Evolutionary conservation across 495 filamentous ascomycete genomes (phyloP), one percentile per base, ranked within the genome.

Genomic region (Annulohypoxylon bovei): DNA sequence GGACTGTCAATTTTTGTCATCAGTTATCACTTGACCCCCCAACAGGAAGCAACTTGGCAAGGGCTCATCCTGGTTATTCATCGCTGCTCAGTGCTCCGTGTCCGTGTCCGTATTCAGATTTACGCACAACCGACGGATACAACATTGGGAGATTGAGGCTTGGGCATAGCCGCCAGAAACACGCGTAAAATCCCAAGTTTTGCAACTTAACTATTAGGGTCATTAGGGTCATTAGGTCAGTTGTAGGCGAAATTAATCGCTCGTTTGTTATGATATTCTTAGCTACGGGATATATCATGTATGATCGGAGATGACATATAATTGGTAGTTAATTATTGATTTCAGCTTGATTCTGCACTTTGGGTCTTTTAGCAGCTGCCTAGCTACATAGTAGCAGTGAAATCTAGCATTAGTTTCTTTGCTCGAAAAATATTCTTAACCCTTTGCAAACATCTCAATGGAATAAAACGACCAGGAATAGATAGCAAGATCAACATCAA

Each of bases 31-130:
- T 68, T 72, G 65, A 72, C 70, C 70, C 70, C 58, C 70, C 32
- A 64, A 4, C 23, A 23, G 28, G 20, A 47, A n/a, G 44, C 39
- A 16, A 42, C 39, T 42, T 42, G 54, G 49, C 59, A 61, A 65
- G 65, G 50, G 25, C 32, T 18, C 39, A 63, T 59, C 68, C 62
- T 44, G 58, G 57, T 49, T 63, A 47, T 52, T 58, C 57, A 58
- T 62, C 55, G 40, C 50, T 57, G 25, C 42, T 46, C 30, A 39
- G 68, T 18, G 33, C 57, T 71, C 63, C 63, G 68, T 67, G 59
- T 71, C 63, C 63, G 68, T 67, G 59, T 62, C 63, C 63, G 63
- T 71, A 71, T 71, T 58, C 56, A 67, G 68, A 71, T 63, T 66
- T 71, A 55, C 39, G 47, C 67, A 60, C 40, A 47, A 64, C 62